phyloP scores from a whole-genome alignment of 139 green algal species.

The Chlamydomonas eustigma region DNA sequence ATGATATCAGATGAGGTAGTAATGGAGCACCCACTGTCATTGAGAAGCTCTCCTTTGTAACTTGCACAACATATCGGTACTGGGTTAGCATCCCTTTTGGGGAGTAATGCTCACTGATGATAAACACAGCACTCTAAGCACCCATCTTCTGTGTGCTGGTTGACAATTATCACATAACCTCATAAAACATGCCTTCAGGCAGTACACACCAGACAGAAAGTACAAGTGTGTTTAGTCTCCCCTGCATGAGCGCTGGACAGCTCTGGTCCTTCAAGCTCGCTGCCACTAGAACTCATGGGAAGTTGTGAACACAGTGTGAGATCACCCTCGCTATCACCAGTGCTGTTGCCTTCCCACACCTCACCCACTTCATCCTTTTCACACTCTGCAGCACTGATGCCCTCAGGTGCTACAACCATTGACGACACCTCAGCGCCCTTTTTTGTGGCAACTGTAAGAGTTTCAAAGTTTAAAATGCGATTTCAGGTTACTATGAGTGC shows the following conservation, averaged over 20 bases:
- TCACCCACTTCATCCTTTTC: background rate
- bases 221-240: conserved; percentile 41
- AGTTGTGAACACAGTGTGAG: background rate
- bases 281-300: conserved; percentile 4
- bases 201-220: conserved; percentile 28
- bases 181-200: background rate
- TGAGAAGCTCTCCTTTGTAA: too few species aligned
- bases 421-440: background rate
- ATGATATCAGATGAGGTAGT: too few species aligned
- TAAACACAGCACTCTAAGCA: conserved; percentile 26
- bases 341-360: background rate
- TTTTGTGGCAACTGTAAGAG: background rate
- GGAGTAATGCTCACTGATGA: background rate
- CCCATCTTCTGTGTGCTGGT: too few species aligned
- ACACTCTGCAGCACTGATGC: background rate
- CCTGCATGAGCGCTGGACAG: conserved; percentile 19
- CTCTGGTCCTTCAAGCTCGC: conserved; percentile 8
- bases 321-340: background rate
- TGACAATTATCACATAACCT: too few species aligned
- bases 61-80: background rate
- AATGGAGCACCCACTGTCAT: too few species aligned
- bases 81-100: background rate
- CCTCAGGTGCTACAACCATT: background rate
- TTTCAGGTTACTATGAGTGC: too few species aligned
- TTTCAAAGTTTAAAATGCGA: too few species aligned